Base-by-base conservation (phyloP, 352 stramenopile genomes). In the Phytopythium delawarense region DNA sequence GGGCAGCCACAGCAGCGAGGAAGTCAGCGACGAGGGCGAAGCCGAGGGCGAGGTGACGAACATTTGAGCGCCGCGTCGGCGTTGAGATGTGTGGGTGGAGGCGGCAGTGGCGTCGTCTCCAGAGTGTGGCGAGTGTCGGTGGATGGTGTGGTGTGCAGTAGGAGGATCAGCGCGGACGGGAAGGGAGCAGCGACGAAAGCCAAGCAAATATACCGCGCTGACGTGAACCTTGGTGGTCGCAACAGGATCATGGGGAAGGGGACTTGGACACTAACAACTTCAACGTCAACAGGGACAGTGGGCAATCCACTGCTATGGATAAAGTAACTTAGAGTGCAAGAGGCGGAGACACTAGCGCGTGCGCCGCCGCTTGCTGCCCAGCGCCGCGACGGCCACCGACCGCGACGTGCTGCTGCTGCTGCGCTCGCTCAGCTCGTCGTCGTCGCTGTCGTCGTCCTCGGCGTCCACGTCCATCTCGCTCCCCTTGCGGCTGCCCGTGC, bases 11-110 rank as follows among this genome's bases (percentile, higher is more conserved):
- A 90, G 82, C 54, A 78, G 85, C 66, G 69, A 76, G 37, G 69
- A 71, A 32, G 63, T 71, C 42, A 90, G 81, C 61, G 83, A 90
- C 60, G 80, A 84, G 25, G 76, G 78, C 7, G 79, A 87, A 39
- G 6, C 23, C 48, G 30, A 59, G 11, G 55, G 67, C 21, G 72
- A 79, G 68, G 61, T 73, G n/a, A 79, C 72, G 9, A 67, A 57
- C 58, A 79, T 79, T 12, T 79, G 69, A 71, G 64, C 28, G 28
- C 28, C 28, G 28, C 28, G 28, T 32, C 28, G 28, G 28, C 28
- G 28, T 30, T 32, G 28, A 32, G 28, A 32, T 3, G 28, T 32
- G 28, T 32, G 28, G 28, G 28, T 32, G 28, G 28, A 32, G 28
- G 28, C 28, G 28, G 28, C 28, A 32, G 39, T 25, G 20, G 42